phyloP scores from a whole-genome alignment of 2,329 filamentous ascomycete genomes.

The Penicillium griseofulvum region DNA sequence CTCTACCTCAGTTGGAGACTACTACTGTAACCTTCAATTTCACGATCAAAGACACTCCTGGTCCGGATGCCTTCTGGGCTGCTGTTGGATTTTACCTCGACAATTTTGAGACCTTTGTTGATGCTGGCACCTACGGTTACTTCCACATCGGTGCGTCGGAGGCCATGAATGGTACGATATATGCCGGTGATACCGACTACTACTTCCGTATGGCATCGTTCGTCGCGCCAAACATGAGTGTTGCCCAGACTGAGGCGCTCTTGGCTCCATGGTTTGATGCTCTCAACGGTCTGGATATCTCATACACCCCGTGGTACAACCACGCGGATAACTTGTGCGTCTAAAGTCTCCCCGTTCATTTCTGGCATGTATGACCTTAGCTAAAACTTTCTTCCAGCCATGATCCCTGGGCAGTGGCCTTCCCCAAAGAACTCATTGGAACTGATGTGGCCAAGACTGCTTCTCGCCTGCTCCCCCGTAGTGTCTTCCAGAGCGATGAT shows the following conservation, averaged over 20 bases:
- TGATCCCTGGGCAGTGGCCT: constrained; percentile 18
- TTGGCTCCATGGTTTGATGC: constrained; percentile 21
- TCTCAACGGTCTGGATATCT: constrained; percentile 18
- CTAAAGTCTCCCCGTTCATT: neutral
- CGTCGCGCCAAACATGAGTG: constrained; percentile 22
- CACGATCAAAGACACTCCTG: constrained; percentile 18
- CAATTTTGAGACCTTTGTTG: constrained; percentile 20
- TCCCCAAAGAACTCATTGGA: constrained; percentile 21
- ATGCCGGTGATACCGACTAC: constrained; percentile 19
- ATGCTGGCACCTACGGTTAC: constrained; percentile 25
- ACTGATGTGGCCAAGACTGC: constrained; percentile 19
- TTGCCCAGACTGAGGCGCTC: constrained; percentile 18
- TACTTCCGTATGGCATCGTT: constrained; percentile 28
- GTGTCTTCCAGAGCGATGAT: constrained; percentile 15
- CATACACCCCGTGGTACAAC: constrained; percentile 22
- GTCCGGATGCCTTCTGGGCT: constrained; percentile 18
- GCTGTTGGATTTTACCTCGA: constrained; percentile 18
- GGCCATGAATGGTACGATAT: constrained; percentile 13
- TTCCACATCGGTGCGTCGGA: constrained; percentile 21
- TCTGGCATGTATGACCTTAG: neutral
- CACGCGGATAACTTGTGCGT: constrained; percentile 24
- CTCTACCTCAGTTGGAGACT: constrained; percentile 17
- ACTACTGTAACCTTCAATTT: constrained; percentile 26
- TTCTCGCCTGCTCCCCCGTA: constrained; percentile 23
- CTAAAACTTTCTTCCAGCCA: constrained; percentile 9